Evolutionary conservation across 345 rosid genomes (phyloP).

Genomic region (Raphanus sativus): DNA sequence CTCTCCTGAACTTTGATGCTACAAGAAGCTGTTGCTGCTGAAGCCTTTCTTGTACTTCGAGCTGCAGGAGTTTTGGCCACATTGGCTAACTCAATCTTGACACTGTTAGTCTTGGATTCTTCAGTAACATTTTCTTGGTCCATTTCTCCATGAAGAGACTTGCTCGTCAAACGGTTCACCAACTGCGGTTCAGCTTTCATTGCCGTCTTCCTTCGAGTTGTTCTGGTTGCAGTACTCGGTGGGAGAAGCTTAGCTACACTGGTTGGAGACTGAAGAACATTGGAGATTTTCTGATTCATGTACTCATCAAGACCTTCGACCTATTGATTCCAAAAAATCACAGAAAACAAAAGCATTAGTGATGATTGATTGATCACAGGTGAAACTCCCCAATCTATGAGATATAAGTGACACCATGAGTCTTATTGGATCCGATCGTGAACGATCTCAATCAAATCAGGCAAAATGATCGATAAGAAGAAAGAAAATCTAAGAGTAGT

Average conservation of each 20-base stretch:
- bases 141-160: slow-evolving; percentile 36
- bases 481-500: background rate
- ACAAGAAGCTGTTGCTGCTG: slow-evolving; percentile 23
- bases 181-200: slow-evolving; percentile 38
- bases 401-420: background rate
- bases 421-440: background rate
- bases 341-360: background rate
- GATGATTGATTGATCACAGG: background rate
- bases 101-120: background rate
- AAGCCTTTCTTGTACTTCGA: slow-evolving; percentile 38
- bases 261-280: slow-evolving; percentile 42
- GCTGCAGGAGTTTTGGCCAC: slow-evolving; percentile 34
- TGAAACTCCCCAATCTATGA: background rate
- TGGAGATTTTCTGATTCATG: slow-evolving; percentile 35
- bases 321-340: slow-evolving; percentile 32
- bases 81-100: slow-evolving; percentile 2
- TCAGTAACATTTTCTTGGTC: slow-evolving; percentile 42
- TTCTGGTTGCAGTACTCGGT: slow-evolving; percentile 43
- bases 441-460: background rate
- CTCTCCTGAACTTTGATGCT: slow-evolving; percentile 22
- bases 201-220: slow-evolving; percentile 48
- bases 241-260: slow-evolving; percentile 21
- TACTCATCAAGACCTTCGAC: slow-evolving; percentile 80
- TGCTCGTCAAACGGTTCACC: slow-evolving; percentile 24
- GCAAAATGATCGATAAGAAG: background rate